A percentile compares a stretch with the other conserved stretches of the same genome.
phyloP scores from a whole-genome alignment of 805 yeast genomes.

The Starmera quercuum region DNA sequence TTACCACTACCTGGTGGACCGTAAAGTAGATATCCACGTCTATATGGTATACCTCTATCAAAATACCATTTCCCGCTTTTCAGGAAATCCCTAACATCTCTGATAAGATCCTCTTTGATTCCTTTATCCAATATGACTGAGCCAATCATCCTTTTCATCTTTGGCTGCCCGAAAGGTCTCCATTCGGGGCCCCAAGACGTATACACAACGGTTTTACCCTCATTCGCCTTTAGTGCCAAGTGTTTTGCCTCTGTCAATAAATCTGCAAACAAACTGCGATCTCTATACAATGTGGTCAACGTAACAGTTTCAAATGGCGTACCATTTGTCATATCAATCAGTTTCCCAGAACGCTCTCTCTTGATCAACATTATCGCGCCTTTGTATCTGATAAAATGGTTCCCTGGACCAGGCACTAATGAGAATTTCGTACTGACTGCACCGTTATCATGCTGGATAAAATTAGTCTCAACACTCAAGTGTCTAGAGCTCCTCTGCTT shows the following conservation, averaged over 20 bases:
- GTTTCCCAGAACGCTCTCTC: slow-evolving; percentile 83
- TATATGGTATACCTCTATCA: slow-evolving; percentile 93
- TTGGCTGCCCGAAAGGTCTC: slow-evolving; percentile 96
- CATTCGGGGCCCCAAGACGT: slow-evolving; percentile 98
- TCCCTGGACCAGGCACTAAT: slow-evolving; percentile 96
- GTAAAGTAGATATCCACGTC: slow-evolving; percentile 87
- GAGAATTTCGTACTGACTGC: slow-evolving; percentile 80
- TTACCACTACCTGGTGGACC: slow-evolving; percentile 99
- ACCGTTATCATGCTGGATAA: slow-evolving; percentile 86
- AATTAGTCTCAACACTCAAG: slow-evolving; percentile 82
- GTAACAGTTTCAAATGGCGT: slow-evolving; percentile 96
- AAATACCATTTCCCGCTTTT: slow-evolving; percentile 84
- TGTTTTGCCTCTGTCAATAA: slow-evolving; percentile 77
- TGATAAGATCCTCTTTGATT: slow-evolving; percentile 54
- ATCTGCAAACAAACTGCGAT: slow-evolving; percentile 59
- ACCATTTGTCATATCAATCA: slow-evolving; percentile 84
- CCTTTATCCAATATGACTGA: slow-evolving; percentile 82
- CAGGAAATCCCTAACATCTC: slow-evolving; percentile 77
- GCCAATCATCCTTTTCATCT: slow-evolving; percentile 75
- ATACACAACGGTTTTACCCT: slow-evolving; percentile 89
- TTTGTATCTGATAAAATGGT: slow-evolving; percentile 75
- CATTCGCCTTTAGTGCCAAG: slow-evolving; percentile 72
- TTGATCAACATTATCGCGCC: slow-evolving; percentile 86
- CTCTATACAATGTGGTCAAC: slow-evolving; percentile 81
- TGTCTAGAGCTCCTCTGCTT: slow-evolving; percentile 75